phyloP scores from a whole-genome alignment of 2,329 filamentous ascomycete species.

The Endothia cerciana region DNA sequence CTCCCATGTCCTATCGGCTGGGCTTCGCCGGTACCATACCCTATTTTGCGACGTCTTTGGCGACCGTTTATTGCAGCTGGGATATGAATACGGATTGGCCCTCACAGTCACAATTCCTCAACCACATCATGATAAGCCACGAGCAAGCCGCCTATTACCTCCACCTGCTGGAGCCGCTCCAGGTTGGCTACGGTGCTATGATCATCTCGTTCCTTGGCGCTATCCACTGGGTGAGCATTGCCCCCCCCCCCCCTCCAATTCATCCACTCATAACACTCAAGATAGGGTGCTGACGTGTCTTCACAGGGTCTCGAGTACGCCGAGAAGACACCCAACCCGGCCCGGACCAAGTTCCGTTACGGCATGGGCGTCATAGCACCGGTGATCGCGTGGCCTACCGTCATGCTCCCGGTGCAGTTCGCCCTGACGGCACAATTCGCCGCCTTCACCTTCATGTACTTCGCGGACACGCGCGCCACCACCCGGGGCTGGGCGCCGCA shows the following conservation, averaged over 20 bases:
- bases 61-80: slow-evolving; percentile 82
- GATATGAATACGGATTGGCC: slow-evolving; percentile 73
- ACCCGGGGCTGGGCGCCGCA: slow-evolving; percentile 76
- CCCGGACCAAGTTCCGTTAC: slow-evolving; percentile 78
- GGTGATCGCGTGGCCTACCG: slow-evolving; percentile 85
- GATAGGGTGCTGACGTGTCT: not conserved
- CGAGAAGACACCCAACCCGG: slow-evolving; percentile 60
- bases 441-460: slow-evolving; percentile 85
- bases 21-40: slow-evolving; percentile 81
- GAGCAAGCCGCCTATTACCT: slow-evolving; percentile 75
- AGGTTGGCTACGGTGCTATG: slow-evolving; percentile 88
- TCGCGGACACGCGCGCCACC: slow-evolving; percentile 76
- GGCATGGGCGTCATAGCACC: slow-evolving; percentile 80
- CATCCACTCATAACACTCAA: not conserved
- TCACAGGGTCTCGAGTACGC: slow-evolving; percentile 76
- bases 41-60: slow-evolving; percentile 81
- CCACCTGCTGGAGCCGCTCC: slow-evolving; percentile 79
- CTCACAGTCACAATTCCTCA: slow-evolving; percentile 62
- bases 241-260: too few species aligned
- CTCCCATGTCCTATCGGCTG: slow-evolving; percentile 68
- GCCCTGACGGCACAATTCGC: slow-evolving; percentile 85
- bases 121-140: slow-evolving; percentile 68
- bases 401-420: slow-evolving; percentile 81
- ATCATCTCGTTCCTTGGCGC: slow-evolving; percentile 94
- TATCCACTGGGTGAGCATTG: slow-evolving; percentile 73